Evolutionary conservation across 768 basidiomycete species (phyloP).

Genomic region (Boletus patriciae): DNA sequence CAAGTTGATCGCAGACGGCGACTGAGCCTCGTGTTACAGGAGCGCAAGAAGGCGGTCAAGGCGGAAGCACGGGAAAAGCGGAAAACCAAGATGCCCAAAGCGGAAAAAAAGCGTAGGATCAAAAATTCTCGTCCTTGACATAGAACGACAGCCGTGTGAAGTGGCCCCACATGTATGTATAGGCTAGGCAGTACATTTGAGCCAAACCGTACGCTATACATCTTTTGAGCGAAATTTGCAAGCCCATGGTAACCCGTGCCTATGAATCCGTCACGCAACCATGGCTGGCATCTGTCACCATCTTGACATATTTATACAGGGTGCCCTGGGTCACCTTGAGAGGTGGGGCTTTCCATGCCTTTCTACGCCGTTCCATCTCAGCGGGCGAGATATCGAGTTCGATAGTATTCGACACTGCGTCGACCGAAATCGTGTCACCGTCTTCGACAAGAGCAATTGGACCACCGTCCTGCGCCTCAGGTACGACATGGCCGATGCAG

Average conservation of each 20-base stretch:
- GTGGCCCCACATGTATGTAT: conserved; percentile 6
- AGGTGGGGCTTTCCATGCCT: conserved; percentile 79
- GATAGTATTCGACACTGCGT: conserved; percentile 85
- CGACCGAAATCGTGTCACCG: conserved; percentile 84
- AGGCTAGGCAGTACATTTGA: conserved; percentile 1
- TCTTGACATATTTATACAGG: conserved; percentile 85
- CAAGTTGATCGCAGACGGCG: conserved; percentile 4
- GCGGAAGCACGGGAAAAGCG: conserved; percentile 84
- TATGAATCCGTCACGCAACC: conserved; percentile 90
- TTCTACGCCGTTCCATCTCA: conserved; percentile 72
- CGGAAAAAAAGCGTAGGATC: conserved; percentile 86
- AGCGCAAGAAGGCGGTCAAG: conserved; percentile 88
- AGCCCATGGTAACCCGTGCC: conserved; percentile 20
- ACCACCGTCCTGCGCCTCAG: conserved; percentile 92
- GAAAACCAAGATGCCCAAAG: conserved; percentile 93
- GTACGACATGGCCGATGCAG: conserved; percentile 95
- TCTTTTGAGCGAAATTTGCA: conserved; percentile 10
- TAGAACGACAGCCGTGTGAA: conserved; percentile 17
- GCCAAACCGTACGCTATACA: conserved; percentile 6
- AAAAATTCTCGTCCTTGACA: conserved; percentile 44
- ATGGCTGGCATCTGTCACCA: conserved; percentile 86
- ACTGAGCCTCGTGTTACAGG: conserved; percentile 46
- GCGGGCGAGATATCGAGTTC: conserved; percentile 73
- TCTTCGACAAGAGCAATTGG: conserved; percentile 89
- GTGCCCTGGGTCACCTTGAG: conserved; percentile 82